Evolutionary conservation across 495 filamentous ascomycete species (phyloP).

Genomic region (Baudoinia panamericana): DNA sequence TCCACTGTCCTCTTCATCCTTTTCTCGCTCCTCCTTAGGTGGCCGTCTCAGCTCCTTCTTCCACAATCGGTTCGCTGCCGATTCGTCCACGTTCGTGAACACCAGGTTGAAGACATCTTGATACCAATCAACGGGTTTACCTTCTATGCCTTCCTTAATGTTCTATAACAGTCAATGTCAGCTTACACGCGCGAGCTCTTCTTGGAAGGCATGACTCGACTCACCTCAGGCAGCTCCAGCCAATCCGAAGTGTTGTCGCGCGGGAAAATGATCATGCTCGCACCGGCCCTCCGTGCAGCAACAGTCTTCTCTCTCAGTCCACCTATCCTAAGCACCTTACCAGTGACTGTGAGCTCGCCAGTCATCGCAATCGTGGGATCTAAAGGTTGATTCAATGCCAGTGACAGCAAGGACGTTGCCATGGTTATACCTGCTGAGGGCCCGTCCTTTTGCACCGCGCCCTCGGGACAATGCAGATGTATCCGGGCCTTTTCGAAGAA

Average conservation of each 20-base stretch:
- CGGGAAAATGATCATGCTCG: constrained; percentile 91
- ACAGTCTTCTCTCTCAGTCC: constrained; percentile 98
- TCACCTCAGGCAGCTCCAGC: constrained; percentile 92
- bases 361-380: constrained; percentile 94
- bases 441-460: constrained; percentile 89
- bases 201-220: constrained; percentile 29
- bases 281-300: constrained; percentile 83
- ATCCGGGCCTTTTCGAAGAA: constrained; percentile 96
- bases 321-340: constrained; percentile 92
- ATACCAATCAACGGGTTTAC: constrained; percentile 85
- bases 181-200: no score
- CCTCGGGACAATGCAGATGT: constrained; percentile 95
- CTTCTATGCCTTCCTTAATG: constrained; percentile 90
- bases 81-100: constrained; percentile 67
- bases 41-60: constrained; percentile 53
- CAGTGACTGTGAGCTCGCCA: constrained; percentile 92
- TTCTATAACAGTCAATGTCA: no score
- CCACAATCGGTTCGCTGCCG: constrained; percentile 59
- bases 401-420: constrained; percentile 77
- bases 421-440: constrained; percentile 95
- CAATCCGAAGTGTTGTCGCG: constrained; percentile 90
- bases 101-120: constrained; percentile 82
- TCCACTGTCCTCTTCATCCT: constrained; percentile 31
- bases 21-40: constrained; percentile 37
- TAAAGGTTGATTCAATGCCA: constrained; percentile 65